phyloP scores from a whole-genome alignment of 345 rosid species.

The Eucalyptus marginata region DNA sequence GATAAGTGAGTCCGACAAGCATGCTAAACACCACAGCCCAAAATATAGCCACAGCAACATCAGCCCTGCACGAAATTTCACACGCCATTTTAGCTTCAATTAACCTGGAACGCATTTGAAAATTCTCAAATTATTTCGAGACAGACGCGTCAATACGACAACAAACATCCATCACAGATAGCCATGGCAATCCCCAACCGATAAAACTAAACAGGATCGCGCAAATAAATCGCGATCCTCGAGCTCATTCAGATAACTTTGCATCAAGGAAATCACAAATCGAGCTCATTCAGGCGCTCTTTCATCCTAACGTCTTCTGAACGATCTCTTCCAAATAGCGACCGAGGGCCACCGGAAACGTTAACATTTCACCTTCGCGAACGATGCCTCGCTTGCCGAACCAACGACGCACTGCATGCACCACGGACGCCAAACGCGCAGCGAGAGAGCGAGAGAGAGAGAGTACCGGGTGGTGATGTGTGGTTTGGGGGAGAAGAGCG shows the following conservation, averaged over 20 bases:
- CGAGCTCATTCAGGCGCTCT: neutral
- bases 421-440: neutral
- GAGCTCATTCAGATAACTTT: neutral
- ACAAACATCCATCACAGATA: neutral
- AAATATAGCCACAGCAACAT: constrained; percentile 30
- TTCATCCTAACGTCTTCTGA: neutral
- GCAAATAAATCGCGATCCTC: neutral
- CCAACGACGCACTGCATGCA: neutral
- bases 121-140: neutral
- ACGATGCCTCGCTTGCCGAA: neutral
- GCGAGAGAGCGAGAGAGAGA: neutral
- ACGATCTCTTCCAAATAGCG: neutral
- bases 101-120: neutral
- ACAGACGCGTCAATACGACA: neutral
- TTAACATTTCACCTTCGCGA: neutral
- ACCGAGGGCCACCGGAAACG: neutral
- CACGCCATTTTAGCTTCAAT: neutral
- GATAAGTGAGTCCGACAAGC: constrained; percentile 18
- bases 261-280: neutral
- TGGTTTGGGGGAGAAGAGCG: constrained; percentile 39
- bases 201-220: neutral
- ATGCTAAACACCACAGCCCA: constrained; percentile 20
- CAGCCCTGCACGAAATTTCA: constrained; percentile 19
- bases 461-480: constrained; percentile 20
- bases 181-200: neutral